Conservation (phyloP, 345 rosid genomes). For the Populus pruinosa region DNA sequence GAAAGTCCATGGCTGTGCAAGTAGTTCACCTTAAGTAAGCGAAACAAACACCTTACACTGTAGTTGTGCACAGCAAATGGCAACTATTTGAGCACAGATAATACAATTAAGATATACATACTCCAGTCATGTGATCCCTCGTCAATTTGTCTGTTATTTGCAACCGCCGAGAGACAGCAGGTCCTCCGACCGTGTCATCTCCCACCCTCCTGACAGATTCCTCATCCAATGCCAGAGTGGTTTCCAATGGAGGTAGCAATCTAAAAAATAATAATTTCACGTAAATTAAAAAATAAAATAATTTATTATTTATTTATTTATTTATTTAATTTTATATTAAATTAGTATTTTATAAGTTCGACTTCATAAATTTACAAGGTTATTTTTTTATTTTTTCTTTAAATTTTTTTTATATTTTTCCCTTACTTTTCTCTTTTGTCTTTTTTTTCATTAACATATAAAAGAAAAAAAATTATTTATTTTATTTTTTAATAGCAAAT, state of each 20-base stretch:
- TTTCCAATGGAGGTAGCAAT: conserved; percentile 85
- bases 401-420: too few species aligned
- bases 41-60: background rate
- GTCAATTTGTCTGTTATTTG: conserved; percentile 63
- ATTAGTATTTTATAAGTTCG: too few species aligned
- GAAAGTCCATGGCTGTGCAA: conserved; percentile 97
- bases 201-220: conserved; percentile 80
- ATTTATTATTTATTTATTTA: too few species aligned
- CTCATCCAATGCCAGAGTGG: conserved; percentile 90
- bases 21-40: conserved; percentile 72
- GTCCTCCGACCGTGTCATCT: conserved; percentile 92
- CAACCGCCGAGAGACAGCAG: conserved; percentile 79
- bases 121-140: conserved; percentile 94
- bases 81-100: background rate
- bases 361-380: too few species aligned
- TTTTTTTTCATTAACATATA: too few species aligned
- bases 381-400: too few species aligned
- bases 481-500: too few species aligned
- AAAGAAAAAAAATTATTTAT: too few species aligned
- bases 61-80: background rate
- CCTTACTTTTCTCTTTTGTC: too few species aligned
- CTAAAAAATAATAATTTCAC: too few species aligned
- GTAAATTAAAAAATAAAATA: too few species aligned
- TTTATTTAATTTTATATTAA: too few species aligned
- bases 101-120: conserved; percentile 34